phyloP scores from a whole-genome alignment of 306 rosid genomes.

The Mimosa pudica region DNA sequence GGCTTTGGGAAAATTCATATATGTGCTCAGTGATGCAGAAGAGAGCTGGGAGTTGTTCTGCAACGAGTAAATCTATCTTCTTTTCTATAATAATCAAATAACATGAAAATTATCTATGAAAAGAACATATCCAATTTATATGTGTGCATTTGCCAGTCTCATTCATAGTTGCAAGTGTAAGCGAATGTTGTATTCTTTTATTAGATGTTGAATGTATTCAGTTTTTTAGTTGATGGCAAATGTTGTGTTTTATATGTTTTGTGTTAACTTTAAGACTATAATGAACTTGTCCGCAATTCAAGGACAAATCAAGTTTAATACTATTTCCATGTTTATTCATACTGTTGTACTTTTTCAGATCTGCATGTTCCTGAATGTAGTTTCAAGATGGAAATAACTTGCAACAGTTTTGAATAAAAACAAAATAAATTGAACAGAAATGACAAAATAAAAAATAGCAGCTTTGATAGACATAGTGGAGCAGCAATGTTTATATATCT shows the following conservation, averaged over 20 bases:
- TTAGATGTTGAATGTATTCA: neutral
- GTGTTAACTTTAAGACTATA: neutral
- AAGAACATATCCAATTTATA: neutral
- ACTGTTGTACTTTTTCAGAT: neutral
- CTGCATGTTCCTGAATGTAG: neutral
- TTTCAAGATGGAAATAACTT: neutral
- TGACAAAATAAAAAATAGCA: neutral
- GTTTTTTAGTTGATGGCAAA: neutral
- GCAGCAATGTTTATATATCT: neutral
- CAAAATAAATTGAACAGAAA: neutral
- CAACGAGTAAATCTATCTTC: neutral
- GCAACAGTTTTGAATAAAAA: neutral
- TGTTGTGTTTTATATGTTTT: neutral
- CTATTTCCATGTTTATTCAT: neutral
- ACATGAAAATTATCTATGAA: neutral
- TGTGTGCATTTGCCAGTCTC: neutral
- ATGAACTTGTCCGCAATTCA: neutral
- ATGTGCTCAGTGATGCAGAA: neutral
- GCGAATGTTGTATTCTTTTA: neutral
- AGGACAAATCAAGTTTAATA: neutral
- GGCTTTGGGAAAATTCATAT: constrained; percentile 21
- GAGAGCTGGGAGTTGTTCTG: constrained; percentile 25
- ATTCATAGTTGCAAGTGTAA: neutral
- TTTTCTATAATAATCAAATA: neutral
- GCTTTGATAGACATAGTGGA: neutral